Percentiles rank a stretch among this genome's conserved stretches.
phyloP scores from a whole-genome alignment of 177 flowering plant species.

The Vitis hybrid region DNA sequence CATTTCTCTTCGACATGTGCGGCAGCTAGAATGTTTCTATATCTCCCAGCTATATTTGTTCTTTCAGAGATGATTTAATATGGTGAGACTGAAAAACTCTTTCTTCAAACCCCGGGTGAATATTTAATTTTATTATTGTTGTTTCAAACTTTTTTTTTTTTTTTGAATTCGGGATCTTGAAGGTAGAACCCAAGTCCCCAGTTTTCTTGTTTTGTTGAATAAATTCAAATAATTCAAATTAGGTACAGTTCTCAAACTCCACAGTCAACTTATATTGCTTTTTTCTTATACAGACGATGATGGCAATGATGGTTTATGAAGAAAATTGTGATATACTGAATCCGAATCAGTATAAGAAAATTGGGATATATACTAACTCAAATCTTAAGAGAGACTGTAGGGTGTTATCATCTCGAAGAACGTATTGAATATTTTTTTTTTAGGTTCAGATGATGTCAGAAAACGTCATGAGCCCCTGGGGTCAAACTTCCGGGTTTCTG shows the following conservation, averaged over 20 bases:
- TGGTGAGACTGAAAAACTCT: not conserved
- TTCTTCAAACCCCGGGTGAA: not conserved
- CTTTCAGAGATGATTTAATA: not conserved
- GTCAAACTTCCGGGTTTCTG: not conserved
- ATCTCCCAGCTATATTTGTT: too few relatives aligned
- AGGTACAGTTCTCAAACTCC: not conserved
- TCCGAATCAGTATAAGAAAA: not conserved
- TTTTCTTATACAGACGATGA: conserved; percentile 5
- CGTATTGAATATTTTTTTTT: not conserved
- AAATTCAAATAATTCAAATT: not conserved
- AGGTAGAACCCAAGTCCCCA: conserved; percentile 2
- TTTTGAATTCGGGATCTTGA: not conserved
- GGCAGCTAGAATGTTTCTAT: too few relatives aligned
- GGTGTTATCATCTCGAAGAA: not conserved
- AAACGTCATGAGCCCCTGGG: not conserved
- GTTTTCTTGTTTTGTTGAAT: not conserved
- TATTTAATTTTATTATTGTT: not conserved
- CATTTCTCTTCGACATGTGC: too few relatives aligned
- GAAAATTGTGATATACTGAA: not conserved
- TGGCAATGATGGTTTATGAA: not conserved
- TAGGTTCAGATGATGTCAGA: not conserved
- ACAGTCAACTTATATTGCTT: not conserved
- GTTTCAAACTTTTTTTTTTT: not conserved
- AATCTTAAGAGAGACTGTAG: too few relatives aligned
- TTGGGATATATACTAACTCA: too few relatives aligned